These are phyloP conservation scores for Pistacia vera DNA, from an alignment of 345 rosid genomes.

Conservation along the genomic window DNA sequence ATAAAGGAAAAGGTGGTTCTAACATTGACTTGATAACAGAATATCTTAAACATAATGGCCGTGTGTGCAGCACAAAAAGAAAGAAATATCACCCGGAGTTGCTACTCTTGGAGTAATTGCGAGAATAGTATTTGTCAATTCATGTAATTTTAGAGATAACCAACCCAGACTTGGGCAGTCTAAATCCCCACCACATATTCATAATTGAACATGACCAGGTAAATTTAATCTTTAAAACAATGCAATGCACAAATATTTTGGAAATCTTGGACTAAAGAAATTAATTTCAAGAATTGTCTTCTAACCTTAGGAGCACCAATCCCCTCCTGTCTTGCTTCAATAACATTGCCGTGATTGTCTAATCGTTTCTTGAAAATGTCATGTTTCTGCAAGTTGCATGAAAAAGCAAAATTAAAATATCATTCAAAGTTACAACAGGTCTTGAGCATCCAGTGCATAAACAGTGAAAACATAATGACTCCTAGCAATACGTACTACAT, in stretches of 20 bases:
- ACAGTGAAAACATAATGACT: neutral
- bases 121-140: neutral
- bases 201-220: neutral
- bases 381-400: constrained; percentile 64
- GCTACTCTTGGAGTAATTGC: neutral
- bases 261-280: neutral
- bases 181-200: neutral
- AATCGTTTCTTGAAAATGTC: constrained; percentile 86
- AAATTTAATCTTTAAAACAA: neutral
- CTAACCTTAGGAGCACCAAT: constrained; percentile 91
- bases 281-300: constrained; percentile 5
- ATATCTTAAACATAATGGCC: neutral
- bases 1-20: constrained; percentile 3
- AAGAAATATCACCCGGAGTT: neutral
- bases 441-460: constrained; percentile 2
- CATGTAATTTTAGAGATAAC: neutral
- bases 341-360: constrained; percentile 72
- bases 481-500: constrained; percentile 63
- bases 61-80: neutral
- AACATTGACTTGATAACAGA: neutral
- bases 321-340: constrained; percentile 82
- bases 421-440: constrained; percentile 3
- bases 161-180: neutral
- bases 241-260: neutral
- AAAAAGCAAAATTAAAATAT: neutral